Evolutionary conservation across 2,329 filamentous ascomycete species (phyloP), one percentile per base, ranked within the genome.

Genomic region (Clarireedia homoeocarpa): DNA sequence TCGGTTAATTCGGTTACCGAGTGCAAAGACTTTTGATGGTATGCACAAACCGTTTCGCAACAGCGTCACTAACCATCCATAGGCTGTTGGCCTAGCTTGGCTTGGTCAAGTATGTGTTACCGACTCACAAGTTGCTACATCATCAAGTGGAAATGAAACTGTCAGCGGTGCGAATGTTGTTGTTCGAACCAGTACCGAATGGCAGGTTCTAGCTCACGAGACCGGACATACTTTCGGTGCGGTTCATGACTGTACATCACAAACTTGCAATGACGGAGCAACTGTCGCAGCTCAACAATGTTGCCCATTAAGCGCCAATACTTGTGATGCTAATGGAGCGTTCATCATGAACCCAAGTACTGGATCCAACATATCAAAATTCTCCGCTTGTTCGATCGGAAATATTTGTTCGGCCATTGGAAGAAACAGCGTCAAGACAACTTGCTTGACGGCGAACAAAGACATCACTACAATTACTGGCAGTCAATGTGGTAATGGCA

Each of bases 311-410:
- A 87, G 78, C 63, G 66, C 74, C 7, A 70, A 59, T 44, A 77
- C 74, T 0, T 99, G 94, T 70, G 77, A 95, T 70, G 94, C 94
- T 23, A 75, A 78, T 44, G 85, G 82, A n/a, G 72, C 79, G 58
- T 99, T 84, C 73, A 91, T 99, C 71, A 99, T 99, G 94, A 97
- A 97, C 69, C 94, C 94, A 0, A 94, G 88, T 10, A 94, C 92
- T 1, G 81, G 79, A 12, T 70, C 76, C 7, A 81, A 82, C 56
- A 89, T 96, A 68, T 86, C 79, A 0, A 74, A 79, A 44, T 99
- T 99, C 73, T 96, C 91, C 0, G 80, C 86, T 2, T 99, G 94
- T 74, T 88, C 85, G 24, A 80, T 99, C 62, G 94, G 94, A 61
- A 97, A 97, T 68, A 89, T 99, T 59, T 99, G 94, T 74, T 88